Conservation (phyloP, 1,284 basidiomycete species). For the Moesziomyces sp. region DNA sequence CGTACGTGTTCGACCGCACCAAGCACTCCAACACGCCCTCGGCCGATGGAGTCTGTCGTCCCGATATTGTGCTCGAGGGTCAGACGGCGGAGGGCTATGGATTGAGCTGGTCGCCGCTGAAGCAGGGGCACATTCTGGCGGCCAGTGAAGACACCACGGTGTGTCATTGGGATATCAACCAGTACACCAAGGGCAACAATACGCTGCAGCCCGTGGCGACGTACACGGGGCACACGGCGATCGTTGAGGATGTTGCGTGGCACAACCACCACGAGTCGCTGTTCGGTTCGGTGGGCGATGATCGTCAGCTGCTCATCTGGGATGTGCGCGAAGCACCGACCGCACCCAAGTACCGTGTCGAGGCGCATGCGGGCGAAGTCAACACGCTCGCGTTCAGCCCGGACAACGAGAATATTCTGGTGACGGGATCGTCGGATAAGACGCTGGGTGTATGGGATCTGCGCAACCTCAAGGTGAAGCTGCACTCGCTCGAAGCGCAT, state of each 20-base stretch:
- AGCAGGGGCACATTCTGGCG: conserved; percentile 87
- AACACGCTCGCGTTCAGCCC: conserved; percentile 91
- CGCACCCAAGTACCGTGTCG: conserved; percentile 77
- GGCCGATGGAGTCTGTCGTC: conserved; percentile 80
- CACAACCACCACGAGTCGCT: conserved; percentile 83
- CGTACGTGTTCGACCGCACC: conserved; percentile 93
- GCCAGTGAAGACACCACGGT: conserved; percentile 96
- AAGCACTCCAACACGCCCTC: conserved; percentile 95
- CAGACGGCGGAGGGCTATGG: conserved; percentile 96
- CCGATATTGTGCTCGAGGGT: conserved; percentile 88
- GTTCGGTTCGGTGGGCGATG: conserved; percentile 97
- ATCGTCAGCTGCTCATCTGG: conserved; percentile 94
- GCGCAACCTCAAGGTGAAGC: conserved; percentile 77
- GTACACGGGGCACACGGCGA: conserved; percentile 76
- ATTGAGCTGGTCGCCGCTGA: conserved; percentile 84
- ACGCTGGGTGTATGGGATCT: conserved; percentile 90
- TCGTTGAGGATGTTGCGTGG: conserved; percentile 94
- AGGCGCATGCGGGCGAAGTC: conserved; percentile 88
- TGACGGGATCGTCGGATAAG: conserved; percentile 96
- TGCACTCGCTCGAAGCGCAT: conserved; percentile 93
- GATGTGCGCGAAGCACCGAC: conserved; percentile 77
- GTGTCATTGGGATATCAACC: conserved; percentile 94
- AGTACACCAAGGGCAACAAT: conserved; percentile 83
- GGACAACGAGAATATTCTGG: conserved; percentile 81
- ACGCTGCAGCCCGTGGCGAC: conserved; percentile 82